phyloP scores from a whole-genome alignment of 768 basidiomycete genomes.

The Pulveroboletus sp. region DNA sequence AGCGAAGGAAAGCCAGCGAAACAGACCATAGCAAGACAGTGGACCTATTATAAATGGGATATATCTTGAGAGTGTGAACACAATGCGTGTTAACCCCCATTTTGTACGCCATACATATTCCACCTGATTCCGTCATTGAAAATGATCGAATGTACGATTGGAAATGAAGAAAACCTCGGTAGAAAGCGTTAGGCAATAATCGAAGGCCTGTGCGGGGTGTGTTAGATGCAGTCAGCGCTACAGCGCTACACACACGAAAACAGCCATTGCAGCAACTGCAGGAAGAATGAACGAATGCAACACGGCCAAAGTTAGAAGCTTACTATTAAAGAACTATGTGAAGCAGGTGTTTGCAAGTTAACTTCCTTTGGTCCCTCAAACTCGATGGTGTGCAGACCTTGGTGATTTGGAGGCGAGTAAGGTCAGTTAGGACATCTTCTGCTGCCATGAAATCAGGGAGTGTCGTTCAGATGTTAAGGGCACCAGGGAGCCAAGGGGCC shows the following conservation, averaged over 20 bases:
- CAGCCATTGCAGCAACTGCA: constrained; percentile 17
- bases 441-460: neutral
- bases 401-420: constrained; percentile 15
- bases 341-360: neutral
- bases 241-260: constrained; percentile 8
- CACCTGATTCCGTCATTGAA: constrained; percentile 14
- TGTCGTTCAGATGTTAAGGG: constrained; percentile 1
- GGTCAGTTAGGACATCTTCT: constrained; percentile 5
- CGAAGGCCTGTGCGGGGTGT: constrained; percentile 7
- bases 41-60: constrained; percentile 13
- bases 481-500: neutral
- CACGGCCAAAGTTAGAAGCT: neutral
- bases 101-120: constrained; percentile 20
- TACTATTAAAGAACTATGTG: constrained; percentile 19
- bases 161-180: constrained; percentile 14
- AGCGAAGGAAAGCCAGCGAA: neutral
- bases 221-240: neutral
- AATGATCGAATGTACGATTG: neutral
- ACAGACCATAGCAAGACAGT: constrained; percentile 15
- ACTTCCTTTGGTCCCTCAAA: neutral
- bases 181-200: constrained; percentile 23
- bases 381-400: constrained; percentile 10
- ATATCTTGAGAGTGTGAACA: constrained; percentile 27
- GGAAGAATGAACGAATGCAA: neutral
- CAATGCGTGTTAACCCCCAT: constrained; percentile 18